Conservation (phyloP, 1,284 basidiomycete genomes). For the Somion occarium region DNA sequence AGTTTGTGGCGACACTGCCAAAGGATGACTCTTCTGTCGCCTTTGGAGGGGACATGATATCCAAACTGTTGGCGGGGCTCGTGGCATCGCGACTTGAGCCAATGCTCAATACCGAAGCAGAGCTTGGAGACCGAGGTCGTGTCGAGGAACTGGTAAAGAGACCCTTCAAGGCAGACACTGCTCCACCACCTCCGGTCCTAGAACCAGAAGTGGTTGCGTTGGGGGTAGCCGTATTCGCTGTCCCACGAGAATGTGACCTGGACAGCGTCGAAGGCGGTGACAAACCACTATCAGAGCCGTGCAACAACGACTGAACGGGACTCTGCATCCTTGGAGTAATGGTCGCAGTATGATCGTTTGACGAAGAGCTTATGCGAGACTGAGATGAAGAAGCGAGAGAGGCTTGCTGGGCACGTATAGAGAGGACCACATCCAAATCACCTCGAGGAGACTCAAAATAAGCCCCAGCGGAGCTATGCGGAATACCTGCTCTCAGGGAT, state of each 20-base stretch:
- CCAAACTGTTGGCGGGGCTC: constrained; percentile 7
- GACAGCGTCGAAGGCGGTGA: constrained; percentile 12
- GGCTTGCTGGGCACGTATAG: constrained; percentile 61
- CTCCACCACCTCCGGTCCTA: constrained; percentile 8
- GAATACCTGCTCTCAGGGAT: constrained; percentile 57
- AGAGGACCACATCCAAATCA: constrained; percentile 76
- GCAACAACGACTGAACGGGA: constrained; percentile 11
- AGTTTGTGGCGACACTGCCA: constrained; percentile 45
- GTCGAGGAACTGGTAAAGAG: constrained; percentile 39
- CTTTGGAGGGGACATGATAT: neutral
- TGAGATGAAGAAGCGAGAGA: constrained; percentile 29
- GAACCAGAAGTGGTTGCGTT: constrained; percentile 5
- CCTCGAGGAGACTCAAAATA: constrained; percentile 54
- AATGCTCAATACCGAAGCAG: constrained; percentile 12
- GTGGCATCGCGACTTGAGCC: constrained; percentile 25
- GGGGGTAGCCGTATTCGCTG: neutral
- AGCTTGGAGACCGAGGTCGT: constrained; percentile 55
- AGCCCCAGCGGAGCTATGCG: constrained; percentile 31
- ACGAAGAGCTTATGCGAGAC: constrained; percentile 6
- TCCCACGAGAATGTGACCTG: constrained; percentile 10
- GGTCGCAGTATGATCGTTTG: neutral
- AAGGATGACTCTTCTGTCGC: constrained; percentile 43
- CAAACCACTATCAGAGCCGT: constrained; percentile 1
- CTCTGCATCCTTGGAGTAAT: constrained; percentile 7
- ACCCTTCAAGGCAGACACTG: constrained; percentile 50